phyloP scores from a whole-genome alignment of 148 eudicot genomes.

The Camellia lanceoleosa region DNA sequence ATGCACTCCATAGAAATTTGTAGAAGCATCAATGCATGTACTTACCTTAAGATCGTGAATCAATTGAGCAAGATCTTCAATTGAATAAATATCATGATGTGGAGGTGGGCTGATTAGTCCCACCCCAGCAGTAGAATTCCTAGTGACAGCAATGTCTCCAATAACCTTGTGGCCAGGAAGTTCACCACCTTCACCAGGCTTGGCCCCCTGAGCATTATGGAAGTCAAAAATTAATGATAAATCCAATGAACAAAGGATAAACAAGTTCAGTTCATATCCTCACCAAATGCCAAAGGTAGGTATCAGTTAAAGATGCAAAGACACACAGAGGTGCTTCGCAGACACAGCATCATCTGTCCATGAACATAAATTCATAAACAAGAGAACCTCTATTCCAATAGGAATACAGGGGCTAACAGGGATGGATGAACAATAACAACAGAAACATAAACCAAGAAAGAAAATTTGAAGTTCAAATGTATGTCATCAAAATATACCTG shows the following conservation, averaged over 20 bases:
- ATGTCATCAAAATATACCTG: conserved; percentile 52
- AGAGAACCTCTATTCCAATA: conserved; percentile 55
- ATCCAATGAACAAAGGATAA: conserved; percentile 8
- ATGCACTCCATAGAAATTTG: not conserved
- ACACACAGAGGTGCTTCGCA: conserved; percentile 58
- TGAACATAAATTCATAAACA: conserved; percentile 76
- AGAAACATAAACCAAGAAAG: not conserved
- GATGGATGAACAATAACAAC: conserved; percentile 18
- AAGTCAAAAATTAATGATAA: conserved; percentile 11
- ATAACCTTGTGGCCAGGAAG: conserved; percentile 99
- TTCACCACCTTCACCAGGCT: conserved; percentile 99
- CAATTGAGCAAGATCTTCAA: conserved; percentile 96
- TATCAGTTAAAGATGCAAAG: conserved; percentile 69
- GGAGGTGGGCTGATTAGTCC: conserved; percentile 99
- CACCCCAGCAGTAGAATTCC: conserved; percentile 98
- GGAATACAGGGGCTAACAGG: conserved; percentile 27
- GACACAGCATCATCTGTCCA: conserved; percentile 70
- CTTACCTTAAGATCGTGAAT: conserved; percentile 93
- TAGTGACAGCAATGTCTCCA: conserved; percentile 90
- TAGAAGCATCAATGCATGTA: not conserved
- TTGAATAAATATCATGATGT: conserved; percentile 96
- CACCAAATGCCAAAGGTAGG: conserved; percentile 69
- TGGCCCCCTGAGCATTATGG: conserved; percentile 67
- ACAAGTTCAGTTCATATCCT: conserved; percentile 33
- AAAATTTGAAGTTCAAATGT: not conserved